Conservation (phyloP, 1,139 yeast genomes). For the Meyerozyma elateridarum region DNA sequence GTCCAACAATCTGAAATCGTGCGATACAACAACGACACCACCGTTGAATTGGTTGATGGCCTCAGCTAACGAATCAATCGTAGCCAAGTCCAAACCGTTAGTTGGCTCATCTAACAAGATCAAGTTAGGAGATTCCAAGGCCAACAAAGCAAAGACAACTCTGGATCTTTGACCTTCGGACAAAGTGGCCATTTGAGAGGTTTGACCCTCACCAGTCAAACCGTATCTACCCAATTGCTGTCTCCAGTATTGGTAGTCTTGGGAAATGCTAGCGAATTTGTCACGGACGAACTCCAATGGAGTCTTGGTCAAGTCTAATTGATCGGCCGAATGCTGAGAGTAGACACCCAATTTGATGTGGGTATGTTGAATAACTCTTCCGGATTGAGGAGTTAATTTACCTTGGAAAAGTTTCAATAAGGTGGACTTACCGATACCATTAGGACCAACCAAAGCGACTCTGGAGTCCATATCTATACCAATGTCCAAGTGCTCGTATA, state of each 20-base stretch:
- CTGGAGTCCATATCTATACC: slow-evolving; percentile 99
- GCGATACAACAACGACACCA: slow-evolving; percentile 98
- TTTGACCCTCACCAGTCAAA: slow-evolving; percentile 98
- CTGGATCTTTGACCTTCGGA: slow-evolving; percentile 99
- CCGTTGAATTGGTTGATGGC: slow-evolving; percentile 94
- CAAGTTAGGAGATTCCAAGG: slow-evolving; percentile 93
- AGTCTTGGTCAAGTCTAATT: slow-evolving; percentile 89
- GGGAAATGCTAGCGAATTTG: slow-evolving; percentile 82
- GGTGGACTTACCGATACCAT: slow-evolving; percentile 99
- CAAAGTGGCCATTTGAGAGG: slow-evolving; percentile 96
- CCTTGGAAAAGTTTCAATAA: slow-evolving; percentile 96
- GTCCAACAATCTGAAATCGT: slow-evolving; percentile 97
- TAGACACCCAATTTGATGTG: slow-evolving; percentile 98
- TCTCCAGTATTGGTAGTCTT: slow-evolving; percentile 99
- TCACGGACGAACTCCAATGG: slow-evolving; percentile 97
- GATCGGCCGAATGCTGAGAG: slow-evolving; percentile 98
- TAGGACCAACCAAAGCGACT: slow-evolving; percentile 97
- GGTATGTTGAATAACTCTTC: slow-evolving; percentile 95
- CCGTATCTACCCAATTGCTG: slow-evolving; percentile 97
- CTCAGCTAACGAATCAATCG: slow-evolving; percentile 95
- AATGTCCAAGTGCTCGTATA: slow-evolving; percentile 85
- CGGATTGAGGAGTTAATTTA: slow-evolving; percentile 78
- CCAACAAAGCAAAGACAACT: slow-evolving; percentile 94
- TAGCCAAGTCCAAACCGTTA: slow-evolving; percentile 97
- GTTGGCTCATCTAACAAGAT: slow-evolving; percentile 98